Evolutionary conservation across 371 early-diverging fungal species (phyloP).

Genomic region (Rhizomucor miehei): DNA sequence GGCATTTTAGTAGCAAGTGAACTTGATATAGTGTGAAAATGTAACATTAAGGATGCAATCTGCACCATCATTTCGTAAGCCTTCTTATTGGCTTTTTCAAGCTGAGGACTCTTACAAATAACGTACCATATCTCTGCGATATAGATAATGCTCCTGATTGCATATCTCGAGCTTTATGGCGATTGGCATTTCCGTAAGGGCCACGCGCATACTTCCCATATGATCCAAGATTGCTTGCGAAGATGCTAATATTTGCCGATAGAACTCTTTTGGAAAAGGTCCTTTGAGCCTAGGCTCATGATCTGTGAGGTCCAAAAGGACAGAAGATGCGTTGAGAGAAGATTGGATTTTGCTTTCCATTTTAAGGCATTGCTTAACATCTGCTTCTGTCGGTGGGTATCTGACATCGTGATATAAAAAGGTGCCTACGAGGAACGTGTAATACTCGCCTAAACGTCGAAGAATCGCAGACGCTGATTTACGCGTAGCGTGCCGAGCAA

Average conservation of each 20-base stretch:
- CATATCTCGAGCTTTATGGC: conserved; percentile 41
- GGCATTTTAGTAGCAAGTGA: conserved; percentile 54
- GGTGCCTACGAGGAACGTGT: conserved; percentile 35
- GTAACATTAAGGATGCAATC: conserved; percentile 41
- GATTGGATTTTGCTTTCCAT: conserved; percentile 40
- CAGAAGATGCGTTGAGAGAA: conserved; percentile 33
- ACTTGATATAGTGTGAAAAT: conserved; percentile 46
- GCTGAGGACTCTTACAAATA: too few species aligned
- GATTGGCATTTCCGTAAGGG: conserved; percentile 46
- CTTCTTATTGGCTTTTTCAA: too few species aligned
- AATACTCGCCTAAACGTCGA: conserved; percentile 40
- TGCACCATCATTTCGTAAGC: conserved; percentile 1
- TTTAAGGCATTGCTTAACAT: conserved; percentile 30
- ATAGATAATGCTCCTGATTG: conserved; percentile 30
- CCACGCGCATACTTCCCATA: conserved; percentile 51
- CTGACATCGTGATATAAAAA: conserved; percentile 40
- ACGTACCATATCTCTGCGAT: conserved; percentile 54
- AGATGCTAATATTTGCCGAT: conserved; percentile 51
- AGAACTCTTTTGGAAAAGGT: conserved; percentile 55
- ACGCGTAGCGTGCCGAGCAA: conserved; percentile 55
- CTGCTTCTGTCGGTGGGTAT: conserved; percentile 24
- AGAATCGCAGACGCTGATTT: conserved; percentile 38
- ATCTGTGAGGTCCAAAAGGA: conserved; percentile 52
- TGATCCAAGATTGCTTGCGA: conserved; percentile 55
- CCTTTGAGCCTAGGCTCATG: conserved; percentile 60